Evolutionary conservation across 2,329 filamentous ascomycete species (phyloP), one percentile per base, ranked within the genome.

Genomic region (Aureobasidium uvarum): DNA sequence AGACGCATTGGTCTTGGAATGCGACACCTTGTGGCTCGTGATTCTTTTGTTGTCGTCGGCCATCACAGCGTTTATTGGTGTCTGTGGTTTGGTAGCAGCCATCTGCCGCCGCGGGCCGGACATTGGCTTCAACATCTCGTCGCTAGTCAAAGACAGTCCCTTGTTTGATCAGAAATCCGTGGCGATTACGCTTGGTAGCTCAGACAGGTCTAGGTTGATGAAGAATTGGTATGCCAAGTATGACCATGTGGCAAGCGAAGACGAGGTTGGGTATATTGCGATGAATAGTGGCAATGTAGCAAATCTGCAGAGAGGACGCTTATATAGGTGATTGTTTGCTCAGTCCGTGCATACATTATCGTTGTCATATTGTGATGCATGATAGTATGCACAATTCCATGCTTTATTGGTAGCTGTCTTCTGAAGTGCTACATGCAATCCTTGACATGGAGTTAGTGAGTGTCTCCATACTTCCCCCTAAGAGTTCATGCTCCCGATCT

Each of bases 111-210:
- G 38, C 28, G 55, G 36, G 13, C 55, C 55, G 25, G 55, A 41
- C 1, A 23, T 59, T 3, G 23, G 13, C 5, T 33, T 59, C 11
- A 59, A 18, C 55, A 59, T 59, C 25, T 59, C 55, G 5, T n/a
- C 38, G 2, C 14, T 59, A 8, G n/a, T 59, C 36, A 59, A 59
- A 33, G 55, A 59, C 14, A 59, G 55, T 16, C 39, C 55, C 18
- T 59, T 59, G 16, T 23, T 45, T 5, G 36, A 45, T 18, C 20
- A 31, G 11, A 14, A 16, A 1, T 7, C 13, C 13, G 38, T 43
- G 2, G 7, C 25, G 7, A 43, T 39, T 13, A 59, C 55, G 14
- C 55, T 59, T 11, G 25, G 39, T 8, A 8, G 36, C 10, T n/a
- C 38, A 10, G 55, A 59, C 20, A 41, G 55, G 23, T 16, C 38